Conservation (phyloP, 352 stramenopile species). For the Phytophthora sansomeana region DNA sequence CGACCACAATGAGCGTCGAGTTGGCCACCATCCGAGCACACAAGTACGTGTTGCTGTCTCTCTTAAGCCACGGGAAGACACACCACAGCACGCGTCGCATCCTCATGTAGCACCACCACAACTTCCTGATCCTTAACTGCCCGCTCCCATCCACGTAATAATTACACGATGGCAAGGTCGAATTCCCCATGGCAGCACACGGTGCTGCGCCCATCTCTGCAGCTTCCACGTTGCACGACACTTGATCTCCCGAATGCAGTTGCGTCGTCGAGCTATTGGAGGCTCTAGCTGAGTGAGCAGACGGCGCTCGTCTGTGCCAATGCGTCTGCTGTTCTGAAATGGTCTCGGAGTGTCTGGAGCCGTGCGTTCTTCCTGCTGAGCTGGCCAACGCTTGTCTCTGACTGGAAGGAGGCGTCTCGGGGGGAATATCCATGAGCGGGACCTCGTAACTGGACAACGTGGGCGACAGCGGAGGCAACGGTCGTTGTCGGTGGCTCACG, state of each 20-base stretch:
- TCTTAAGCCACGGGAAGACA: conserved; percentile 67
- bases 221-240: conserved; percentile 13
- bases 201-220: conserved; percentile 1
- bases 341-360: conserved; percentile 29
- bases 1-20: conserved; percentile 68
- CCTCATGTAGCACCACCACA: conserved; percentile 69
- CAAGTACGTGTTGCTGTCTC: conserved; percentile 84
- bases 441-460: conserved; percentile 17
- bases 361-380: conserved; percentile 28
- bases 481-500: not conserved
- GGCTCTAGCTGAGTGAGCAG: conserved; percentile 19
- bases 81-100: conserved; percentile 52
- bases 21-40: conserved; percentile 79
- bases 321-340: not conserved
- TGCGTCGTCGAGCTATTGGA: conserved; percentile 21
- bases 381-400: conserved; percentile 15
- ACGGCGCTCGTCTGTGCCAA: conserved; percentile 19
- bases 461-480: not conserved
- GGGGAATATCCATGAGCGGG: conserved; percentile 2
- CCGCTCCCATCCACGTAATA: conserved; percentile 71
- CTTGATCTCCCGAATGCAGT: conserved; percentile 1
- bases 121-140: conserved; percentile 52
- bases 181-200: conserved; percentile 4
- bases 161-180: conserved; percentile 50
- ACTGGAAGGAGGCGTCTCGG: not conserved